Evolutionary conservation across 2,329 filamentous ascomycete species (phyloP), one percentile per base, ranked within the genome.

Genomic region (Fusarium equiseti): DNA sequence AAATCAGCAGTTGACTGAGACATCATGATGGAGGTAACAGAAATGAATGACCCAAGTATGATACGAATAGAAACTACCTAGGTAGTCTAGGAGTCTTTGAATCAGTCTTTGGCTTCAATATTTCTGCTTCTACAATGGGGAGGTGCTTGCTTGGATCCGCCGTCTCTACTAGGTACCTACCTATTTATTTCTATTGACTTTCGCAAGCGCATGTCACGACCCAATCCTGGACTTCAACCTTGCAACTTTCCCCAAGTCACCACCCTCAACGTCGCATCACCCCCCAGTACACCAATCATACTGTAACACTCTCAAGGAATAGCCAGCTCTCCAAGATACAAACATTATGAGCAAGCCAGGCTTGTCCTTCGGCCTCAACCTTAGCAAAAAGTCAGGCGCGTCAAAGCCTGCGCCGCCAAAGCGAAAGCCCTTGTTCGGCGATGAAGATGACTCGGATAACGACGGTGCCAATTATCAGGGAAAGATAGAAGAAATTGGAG

Each of bases 401-500:
- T 79, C 83, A 4, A 89, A 88, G 73, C 80, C 85, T 7, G 80
- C 81, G 31, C 84, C 84, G 5, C 77, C 81, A 3, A 88, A 84
- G 72, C 81, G 84, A 72, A 89, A 86, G 75, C 81, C 85, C 2
- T 84, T 89, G 67, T 89, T 92, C 71, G 88, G 87, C 67, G 87
- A 86, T 69, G 85, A 76, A 68, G 85, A 75, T 67, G 85, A 75
- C 66, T 87, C 85, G 3, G 89, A 89, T 66, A 83, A 88, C 57
- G 86, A 87, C 48, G 72, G 75, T 16, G 44, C 77, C 8, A 72
- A 74, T 20, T 77, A 78, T 40, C 78, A 77, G 15, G 79, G 79
- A 20, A 83, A 83, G 53, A 80, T 82, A 24, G 86, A 90, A 70
- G 83, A 87, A 50, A 90, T 93, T 73, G 90, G 92, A 66, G 90